Base-by-base conservation (phyloP, 768 basidiomycete genomes). In the Suillus paluster region DNA sequence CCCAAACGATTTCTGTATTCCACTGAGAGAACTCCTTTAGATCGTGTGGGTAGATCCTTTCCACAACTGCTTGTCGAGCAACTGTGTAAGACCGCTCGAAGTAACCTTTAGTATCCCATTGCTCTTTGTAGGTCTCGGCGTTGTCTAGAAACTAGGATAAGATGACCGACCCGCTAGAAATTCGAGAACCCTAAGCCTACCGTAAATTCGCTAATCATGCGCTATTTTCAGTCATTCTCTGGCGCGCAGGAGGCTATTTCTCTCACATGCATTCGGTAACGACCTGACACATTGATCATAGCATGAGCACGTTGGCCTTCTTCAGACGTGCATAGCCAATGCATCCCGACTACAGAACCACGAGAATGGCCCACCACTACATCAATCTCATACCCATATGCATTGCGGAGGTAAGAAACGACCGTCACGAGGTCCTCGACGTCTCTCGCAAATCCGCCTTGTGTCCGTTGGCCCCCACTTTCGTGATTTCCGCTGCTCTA, bases 181-280 rank as follows among this genome's bases (percentile, higher is more conserved):
- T 39, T 39, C 21, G 21, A 39, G 59, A 39, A 23, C 1, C 11
- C 21, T 34, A 27, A 21, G 46, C 41, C 63, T 59, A 76, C 75
- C 73, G 38, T 69, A 74, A 61, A 75, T 69, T 30, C 67, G 66
- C 73, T 75, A 38, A 36, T 38, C 34, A 50, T 11, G 4, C 39
- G 33, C n/a, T 33, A 17, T 55, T 21, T n/a, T 68, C 49, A 69
- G 59, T 56, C n/a, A 11, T 27, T 21, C 30, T 55, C 11, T 38
- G 38, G 48, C 54, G 53, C 12, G 44, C 19, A 7, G 6, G 23
- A 15, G 34, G 14, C 2, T n/a, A n/a, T 63, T 36, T 19, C 27
- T 81, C 87, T 76, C 72, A 90, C 91, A 70, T 80, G 72, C 92
- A 94, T 94, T 62, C 90, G 82, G 71, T 92, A 93, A 57, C 93